phyloP scores from a whole-genome alignment of 331 rosid genomes.

The Quercus phellos region DNA sequence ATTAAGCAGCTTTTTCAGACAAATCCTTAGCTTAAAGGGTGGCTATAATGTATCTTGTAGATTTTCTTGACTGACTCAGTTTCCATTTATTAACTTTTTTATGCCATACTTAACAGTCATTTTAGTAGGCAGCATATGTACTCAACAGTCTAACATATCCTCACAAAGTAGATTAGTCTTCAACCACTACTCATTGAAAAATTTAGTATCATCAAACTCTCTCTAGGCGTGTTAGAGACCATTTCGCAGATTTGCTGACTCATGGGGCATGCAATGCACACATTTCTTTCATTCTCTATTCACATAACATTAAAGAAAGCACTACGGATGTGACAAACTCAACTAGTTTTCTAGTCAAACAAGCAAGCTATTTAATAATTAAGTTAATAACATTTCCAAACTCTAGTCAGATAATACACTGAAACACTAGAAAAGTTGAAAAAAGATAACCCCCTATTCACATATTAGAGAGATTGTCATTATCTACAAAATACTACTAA shows the following conservation, averaged over 20 bases:
- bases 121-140: too few species aligned
- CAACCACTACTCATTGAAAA: too few species aligned
- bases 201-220: too few species aligned
- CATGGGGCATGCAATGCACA: not conserved
- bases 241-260: not conserved
- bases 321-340: too few species aligned
- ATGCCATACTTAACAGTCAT: too few species aligned
- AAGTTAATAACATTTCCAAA: not conserved
- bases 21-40: too few species aligned
- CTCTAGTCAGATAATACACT: not conserved
- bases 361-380: not conserved
- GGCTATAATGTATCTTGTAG: too few species aligned
- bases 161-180: too few species aligned
- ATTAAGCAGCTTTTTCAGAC: too few species aligned
- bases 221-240: not conserved
- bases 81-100: too few species aligned
- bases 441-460: constrained; percentile 15
- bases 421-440: not conserved
- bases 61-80: too few species aligned
- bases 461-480: constrained; percentile 31
- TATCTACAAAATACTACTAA: constrained; percentile 51
- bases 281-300: not conserved
- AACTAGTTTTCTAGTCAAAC: not conserved
- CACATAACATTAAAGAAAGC: not conserved
- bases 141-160: too few species aligned